Percentiles rank a stretch among this genome's conserved stretches.
These are phyloP conservation scores for Jaminaea rosea DNA, from an alignment of 1,284 basidiomycete species.

Conservation along the genomic window DNA sequence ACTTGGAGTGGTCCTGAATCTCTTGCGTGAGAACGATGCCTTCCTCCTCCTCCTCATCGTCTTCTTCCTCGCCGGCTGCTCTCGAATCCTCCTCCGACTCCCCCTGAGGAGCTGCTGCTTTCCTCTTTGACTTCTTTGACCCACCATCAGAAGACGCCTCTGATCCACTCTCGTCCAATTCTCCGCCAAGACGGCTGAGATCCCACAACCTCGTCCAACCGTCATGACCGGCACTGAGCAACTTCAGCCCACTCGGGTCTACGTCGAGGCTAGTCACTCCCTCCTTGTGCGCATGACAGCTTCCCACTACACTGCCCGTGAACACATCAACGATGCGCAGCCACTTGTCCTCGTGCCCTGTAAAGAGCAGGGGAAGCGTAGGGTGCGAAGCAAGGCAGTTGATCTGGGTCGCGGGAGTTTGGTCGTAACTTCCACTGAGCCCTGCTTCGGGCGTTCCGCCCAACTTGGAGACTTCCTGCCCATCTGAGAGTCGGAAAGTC, in stretches of 20 bases:
- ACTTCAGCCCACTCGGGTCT: slow-evolving; percentile 72
- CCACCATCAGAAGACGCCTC: too few species aligned
- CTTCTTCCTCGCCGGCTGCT: too few species aligned
- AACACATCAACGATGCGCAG: slow-evolving; percentile 79
- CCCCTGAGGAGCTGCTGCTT: too few species aligned
- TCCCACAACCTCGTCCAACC: slow-evolving; percentile 94
- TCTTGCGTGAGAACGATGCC: neutral
- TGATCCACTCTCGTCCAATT: too few species aligned
- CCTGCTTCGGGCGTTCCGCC: too few species aligned
- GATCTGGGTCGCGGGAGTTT: slow-evolving; percentile 58
- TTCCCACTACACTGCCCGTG: slow-evolving; percentile 73
- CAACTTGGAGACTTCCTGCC: slow-evolving; percentile 61
- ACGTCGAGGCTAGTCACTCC: slow-evolving; percentile 83
- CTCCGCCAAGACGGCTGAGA: too few species aligned
- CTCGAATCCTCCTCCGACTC: too few species aligned
- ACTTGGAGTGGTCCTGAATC: slow-evolving; percentile 3
- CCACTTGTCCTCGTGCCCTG: slow-evolving; percentile 86
- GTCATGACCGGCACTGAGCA: slow-evolving; percentile 85
- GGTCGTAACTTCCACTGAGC: neutral
- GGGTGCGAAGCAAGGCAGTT: slow-evolving; percentile 86
- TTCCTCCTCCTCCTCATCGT: too few species aligned
- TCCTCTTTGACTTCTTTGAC: too few species aligned
- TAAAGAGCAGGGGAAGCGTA: slow-evolving; percentile 75
- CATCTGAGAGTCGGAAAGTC: slow-evolving; percentile 77
- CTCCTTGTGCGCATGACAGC: slow-evolving; percentile 81